A percentile compares a stretch with the other conserved stretches of the same genome.
Conservation (phyloP, 495 filamentous ascomycete genomes). For the Podospora pseudopauciseta region DNA sequence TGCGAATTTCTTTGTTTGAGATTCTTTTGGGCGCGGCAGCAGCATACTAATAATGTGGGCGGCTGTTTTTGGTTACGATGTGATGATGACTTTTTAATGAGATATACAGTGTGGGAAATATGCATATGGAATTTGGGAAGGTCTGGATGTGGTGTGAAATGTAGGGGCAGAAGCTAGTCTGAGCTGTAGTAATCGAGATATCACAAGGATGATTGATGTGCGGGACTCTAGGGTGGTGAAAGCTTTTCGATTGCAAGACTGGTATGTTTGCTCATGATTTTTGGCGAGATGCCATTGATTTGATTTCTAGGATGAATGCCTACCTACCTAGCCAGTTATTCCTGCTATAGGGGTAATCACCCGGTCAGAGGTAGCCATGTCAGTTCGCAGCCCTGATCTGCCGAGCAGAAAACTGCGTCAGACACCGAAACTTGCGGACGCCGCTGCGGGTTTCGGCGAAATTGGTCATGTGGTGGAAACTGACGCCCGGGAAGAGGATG, state of each 20-base stretch:
- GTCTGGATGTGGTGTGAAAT: not conserved
- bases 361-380: too few species aligned
- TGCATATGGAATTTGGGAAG: not conserved
- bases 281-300: too few species aligned
- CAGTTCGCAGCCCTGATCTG: not conserved
- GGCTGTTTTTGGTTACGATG: not conserved
- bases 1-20: not conserved
- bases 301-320: too few species aligned
- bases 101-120: not conserved
- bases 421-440: not conserved
- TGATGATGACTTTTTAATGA: not conserved
- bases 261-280: too few species aligned
- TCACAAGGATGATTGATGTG: not conserved
- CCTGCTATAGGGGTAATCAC: too few species aligned
- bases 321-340: too few species aligned
- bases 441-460: not conserved
- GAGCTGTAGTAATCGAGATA: not conserved
- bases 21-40: not conserved
- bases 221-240: too few species aligned
- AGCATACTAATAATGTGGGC: not conserved
- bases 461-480: too few species aligned
- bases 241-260: too few species aligned
- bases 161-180: not conserved
- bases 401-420: not conserved
- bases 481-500: too few species aligned